Conservation (phyloP, 163 green algal species). For the Scenedesmus sp. region DNA sequence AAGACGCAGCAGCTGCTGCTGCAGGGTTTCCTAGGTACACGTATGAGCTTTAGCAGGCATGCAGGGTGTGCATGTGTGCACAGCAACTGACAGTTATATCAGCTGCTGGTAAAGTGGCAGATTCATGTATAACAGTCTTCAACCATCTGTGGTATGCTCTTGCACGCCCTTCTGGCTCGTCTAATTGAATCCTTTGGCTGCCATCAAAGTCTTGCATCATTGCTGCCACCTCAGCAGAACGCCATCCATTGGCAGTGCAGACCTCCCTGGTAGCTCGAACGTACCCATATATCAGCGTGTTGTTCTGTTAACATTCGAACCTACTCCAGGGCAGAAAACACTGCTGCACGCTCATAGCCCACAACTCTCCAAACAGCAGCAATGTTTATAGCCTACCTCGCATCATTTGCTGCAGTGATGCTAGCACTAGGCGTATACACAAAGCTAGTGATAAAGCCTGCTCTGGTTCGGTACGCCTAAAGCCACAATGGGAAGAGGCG, state of each 20-base stretch:
- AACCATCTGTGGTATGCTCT: neutral
- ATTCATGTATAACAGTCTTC: neutral
- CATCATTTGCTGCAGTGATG: constrained; percentile 3
- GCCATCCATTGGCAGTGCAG: neutral
- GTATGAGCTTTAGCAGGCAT: constrained; percentile 61
- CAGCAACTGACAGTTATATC: neutral
- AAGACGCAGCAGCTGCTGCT: neutral
- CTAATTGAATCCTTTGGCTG: neutral
- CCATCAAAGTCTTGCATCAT: neutral
- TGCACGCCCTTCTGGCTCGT: neutral
- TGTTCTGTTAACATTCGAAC: neutral
- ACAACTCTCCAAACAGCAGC: neutral
- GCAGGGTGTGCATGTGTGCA: too few species aligned
- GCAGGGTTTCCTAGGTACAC: constrained; percentile 60
- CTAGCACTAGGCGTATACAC: constrained; percentile 23
- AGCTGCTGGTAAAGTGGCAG: neutral
- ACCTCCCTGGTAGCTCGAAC: neutral
- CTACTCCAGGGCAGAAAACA: neutral
- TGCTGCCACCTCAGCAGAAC: neutral
- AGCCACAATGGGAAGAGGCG: neutral
- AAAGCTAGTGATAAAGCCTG: constrained; percentile 38
- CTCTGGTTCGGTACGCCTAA: constrained; percentile 40
- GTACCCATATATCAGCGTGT: neutral
- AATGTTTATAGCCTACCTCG: neutral
- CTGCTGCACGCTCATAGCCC: neutral